A percentile compares a stretch with the other conserved stretches of the same genome.
These are phyloP conservation scores for Dactylellina drechsleri DNA, from an alignment of 2,329 filamentous ascomycete genomes.

Conservation along the genomic window DNA sequence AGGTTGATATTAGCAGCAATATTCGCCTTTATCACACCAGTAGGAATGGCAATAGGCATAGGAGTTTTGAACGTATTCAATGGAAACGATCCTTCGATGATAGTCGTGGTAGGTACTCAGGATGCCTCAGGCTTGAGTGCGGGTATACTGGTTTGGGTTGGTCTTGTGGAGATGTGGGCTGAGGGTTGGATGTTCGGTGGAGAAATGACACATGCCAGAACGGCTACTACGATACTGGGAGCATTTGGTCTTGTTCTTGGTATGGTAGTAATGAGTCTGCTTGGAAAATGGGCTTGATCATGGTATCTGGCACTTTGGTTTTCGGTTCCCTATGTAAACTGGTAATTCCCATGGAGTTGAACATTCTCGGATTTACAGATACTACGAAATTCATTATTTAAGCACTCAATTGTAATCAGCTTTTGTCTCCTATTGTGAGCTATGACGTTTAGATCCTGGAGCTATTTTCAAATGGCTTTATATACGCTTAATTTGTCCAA, in stretches of 20 bases:
- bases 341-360: too few relatives aligned
- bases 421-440: too few relatives aligned
- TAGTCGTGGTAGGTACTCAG: conserved; percentile 77
- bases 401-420: too few relatives aligned
- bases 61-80: conserved; percentile 77
- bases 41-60: conserved; percentile 83
- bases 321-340: background rate
- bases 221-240: conserved; percentile 66
- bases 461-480: background rate
- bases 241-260: conserved; percentile 70
- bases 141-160: conserved; percentile 82
- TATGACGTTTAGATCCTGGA: background rate
- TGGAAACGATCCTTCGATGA: conserved; percentile 74
- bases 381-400: too few relatives aligned
- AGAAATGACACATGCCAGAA: conserved; percentile 61
- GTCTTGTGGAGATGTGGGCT: conserved; percentile 82
- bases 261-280: conserved; percentile 74
- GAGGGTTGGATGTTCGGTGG: conserved; percentile 72
- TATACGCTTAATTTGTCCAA: background rate
- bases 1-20: conserved; percentile 70
- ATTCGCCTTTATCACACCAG: conserved; percentile 77
- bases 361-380: too few relatives aligned
- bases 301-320: background rate
- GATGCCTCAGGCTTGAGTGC: conserved; percentile 79
- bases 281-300: conserved; percentile 77